Conservation (phyloP, 306 rosid genomes). For the Sophora flavescens region DNA sequence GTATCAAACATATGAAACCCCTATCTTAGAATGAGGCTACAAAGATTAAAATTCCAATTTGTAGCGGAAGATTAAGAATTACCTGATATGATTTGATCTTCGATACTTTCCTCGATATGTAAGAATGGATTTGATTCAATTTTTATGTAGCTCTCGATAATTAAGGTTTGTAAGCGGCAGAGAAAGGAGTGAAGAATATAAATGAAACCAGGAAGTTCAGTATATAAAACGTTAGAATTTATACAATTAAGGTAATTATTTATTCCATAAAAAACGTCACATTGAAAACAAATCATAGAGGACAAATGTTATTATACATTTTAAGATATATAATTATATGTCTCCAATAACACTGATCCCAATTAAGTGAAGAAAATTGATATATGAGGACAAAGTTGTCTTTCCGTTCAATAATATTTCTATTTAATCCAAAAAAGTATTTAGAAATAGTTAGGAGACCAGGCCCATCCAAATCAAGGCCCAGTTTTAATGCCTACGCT, state of each 20-base stretch:
- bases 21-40: neutral
- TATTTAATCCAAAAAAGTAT: neutral
- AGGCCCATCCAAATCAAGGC: neutral
- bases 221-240: neutral
- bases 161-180: neutral
- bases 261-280: neutral
- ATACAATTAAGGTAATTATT: neutral
- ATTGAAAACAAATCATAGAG: neutral
- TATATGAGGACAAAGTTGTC: neutral
- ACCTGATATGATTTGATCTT: neutral
- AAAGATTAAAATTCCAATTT: neutral
- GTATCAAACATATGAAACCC: neutral
- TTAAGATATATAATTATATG: neutral
- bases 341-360: neutral
- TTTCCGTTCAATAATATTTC: neutral
- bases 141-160: neutral
- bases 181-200: neutral
- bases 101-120: too few species aligned
- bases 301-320: neutral
- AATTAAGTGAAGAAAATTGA: neutral
- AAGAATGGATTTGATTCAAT: neutral
- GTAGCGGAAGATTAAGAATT: neutral
- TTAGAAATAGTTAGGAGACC: neutral
- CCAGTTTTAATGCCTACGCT: too few species aligned
- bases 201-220: neutral